phyloP scores from a whole-genome alignment of 768 basidiomycete genomes.

The Obba rivulosa region DNA sequence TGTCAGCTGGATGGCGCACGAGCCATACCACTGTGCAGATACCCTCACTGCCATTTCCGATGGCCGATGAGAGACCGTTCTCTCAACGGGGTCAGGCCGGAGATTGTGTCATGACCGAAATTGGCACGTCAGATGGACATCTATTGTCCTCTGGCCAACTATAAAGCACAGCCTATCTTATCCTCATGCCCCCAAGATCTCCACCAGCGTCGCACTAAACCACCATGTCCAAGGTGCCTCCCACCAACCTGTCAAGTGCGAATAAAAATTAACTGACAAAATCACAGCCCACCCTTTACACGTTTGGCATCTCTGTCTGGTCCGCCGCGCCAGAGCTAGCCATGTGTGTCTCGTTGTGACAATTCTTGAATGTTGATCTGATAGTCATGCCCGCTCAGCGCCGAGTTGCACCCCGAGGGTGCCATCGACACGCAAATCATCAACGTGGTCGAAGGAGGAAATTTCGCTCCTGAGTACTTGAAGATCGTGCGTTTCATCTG shows the following conservation, averaged over 20 bases:
- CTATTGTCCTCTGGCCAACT: too few relatives aligned
- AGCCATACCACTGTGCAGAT: too few relatives aligned
- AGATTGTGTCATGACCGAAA: too few relatives aligned
- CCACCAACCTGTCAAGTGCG: neutral
- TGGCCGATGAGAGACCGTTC: too few relatives aligned
- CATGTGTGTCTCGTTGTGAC: constrained; percentile 25
- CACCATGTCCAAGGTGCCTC: constrained; percentile 14
- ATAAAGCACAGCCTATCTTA: neutral
- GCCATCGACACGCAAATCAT: constrained; percentile 31
- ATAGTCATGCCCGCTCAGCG: constrained; percentile 19
- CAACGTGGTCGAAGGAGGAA: constrained; percentile 42
- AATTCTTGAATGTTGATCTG: neutral
- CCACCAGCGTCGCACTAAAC: neutral
- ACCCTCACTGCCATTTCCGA: too few relatives aligned
- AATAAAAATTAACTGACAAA: neutral
- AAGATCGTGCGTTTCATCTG: constrained; percentile 26
- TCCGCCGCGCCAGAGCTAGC: constrained; percentile 36
- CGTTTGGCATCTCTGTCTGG: constrained; percentile 35
- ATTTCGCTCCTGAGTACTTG: constrained; percentile 42
- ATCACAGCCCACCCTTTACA: constrained; percentile 26
- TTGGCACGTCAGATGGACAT: too few relatives aligned
- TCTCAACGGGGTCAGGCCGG: too few relatives aligned
- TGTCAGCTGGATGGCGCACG: too few relatives aligned
- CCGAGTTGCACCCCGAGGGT: constrained; percentile 36
- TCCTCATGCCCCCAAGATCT: neutral